Percentiles rank a stretch among this genome's conserved stretches.
These are phyloP conservation scores for Saturnispora galanensis DNA, from an alignment of 805 yeast species.

Conservation along the genomic window DNA sequence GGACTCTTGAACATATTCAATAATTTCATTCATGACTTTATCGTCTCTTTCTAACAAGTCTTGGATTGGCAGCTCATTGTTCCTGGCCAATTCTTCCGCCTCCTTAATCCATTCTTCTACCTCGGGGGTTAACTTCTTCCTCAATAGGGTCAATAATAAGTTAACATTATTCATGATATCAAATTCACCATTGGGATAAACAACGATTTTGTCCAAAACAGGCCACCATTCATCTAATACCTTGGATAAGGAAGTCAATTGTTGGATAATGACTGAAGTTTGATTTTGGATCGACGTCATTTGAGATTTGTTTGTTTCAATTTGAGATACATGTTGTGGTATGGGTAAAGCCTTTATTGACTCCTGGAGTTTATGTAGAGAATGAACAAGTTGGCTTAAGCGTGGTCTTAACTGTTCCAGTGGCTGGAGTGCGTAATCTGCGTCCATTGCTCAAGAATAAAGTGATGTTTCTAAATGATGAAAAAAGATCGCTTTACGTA, in stretches of 20 bases:
- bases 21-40: conserved; percentile 63
- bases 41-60: conserved; percentile 33
- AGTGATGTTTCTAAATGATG: neutral
- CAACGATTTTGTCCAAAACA: conserved; percentile 55
- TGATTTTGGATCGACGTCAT: conserved; percentile 72
- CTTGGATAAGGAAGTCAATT: conserved; percentile 64
- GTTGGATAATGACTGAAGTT: conserved; percentile 73
- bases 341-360: conserved; percentile 33
- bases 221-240: conserved; percentile 56
- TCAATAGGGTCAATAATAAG: conserved; percentile 67
- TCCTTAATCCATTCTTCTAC: conserved; percentile 74
- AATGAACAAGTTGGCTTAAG: conserved; percentile 51
- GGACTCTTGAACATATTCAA: conserved; percentile 40
- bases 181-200: conserved; percentile 74
- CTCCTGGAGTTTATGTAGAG: conserved; percentile 45
- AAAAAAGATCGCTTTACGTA: neutral
- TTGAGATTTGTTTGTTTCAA: conserved; percentile 26
- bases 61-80: neutral
- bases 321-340: conserved; percentile 20
- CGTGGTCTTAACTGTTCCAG: conserved; percentile 55
- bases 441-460: neutral
- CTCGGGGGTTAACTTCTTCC: conserved; percentile 86
- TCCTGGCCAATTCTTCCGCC: conserved; percentile 18
- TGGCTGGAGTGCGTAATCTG: conserved; percentile 5
- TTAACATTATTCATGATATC: conserved; percentile 82